Evolutionary conservation across 1,284 basidiomycete species (phyloP).

Genomic region (Athelia sp.): DNA sequence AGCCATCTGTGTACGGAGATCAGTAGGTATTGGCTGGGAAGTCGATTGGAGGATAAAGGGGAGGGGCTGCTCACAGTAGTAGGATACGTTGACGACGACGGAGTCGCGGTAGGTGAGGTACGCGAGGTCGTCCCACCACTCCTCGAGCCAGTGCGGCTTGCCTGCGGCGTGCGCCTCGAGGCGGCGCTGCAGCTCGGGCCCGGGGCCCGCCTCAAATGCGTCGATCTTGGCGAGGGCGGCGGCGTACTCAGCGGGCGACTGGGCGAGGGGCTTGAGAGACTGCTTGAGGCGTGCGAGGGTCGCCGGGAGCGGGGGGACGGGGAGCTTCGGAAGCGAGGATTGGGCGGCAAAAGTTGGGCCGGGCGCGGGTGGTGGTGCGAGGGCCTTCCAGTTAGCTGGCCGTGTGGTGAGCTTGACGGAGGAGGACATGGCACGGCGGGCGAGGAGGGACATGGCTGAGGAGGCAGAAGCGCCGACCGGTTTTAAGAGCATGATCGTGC

Average conservation of each 20-base stretch:
- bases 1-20: conserved; percentile 65
- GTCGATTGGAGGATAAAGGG: background rate
- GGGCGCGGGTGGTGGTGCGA: conserved; percentile 37
- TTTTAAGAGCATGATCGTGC: too few relatives aligned
- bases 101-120: conserved; percentile 76
- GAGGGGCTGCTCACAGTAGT: conserved; percentile 56
- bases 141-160: conserved; percentile 69
- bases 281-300: conserved; percentile 60
- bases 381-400: conserved; percentile 44
- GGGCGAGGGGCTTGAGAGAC: conserved; percentile 61
- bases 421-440: background rate
- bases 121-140: conserved; percentile 77
- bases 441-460: background rate
- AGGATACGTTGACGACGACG: conserved; percentile 75
- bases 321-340: conserved; percentile 49
- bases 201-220: conserved; percentile 47
- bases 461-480: background rate
- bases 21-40: conserved; percentile 1
- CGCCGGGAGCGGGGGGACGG: conserved; percentile 53
- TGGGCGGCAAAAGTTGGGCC: conserved; percentile 40
- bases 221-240: conserved; percentile 56
- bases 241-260: conserved; percentile 50
- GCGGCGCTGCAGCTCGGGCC: conserved; percentile 51
- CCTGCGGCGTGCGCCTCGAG: conserved; percentile 46
- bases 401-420: background rate